Evolutionary conservation across 2,329 filamentous ascomycete genomes (phyloP).

Genomic region (Pestalotiopsis sp.): DNA sequence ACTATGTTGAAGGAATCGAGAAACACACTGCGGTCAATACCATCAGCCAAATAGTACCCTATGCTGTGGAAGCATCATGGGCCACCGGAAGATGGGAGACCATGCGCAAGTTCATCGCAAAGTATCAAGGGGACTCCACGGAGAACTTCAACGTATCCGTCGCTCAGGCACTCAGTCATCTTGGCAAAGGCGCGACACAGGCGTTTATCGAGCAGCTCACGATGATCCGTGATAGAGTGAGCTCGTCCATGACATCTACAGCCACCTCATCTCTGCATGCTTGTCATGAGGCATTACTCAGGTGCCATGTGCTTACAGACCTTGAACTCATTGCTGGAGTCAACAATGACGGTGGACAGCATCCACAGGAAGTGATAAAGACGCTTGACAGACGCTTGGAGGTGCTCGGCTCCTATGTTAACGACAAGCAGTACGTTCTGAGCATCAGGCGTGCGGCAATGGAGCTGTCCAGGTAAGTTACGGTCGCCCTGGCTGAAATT

Average conservation of each 20-base stretch:
- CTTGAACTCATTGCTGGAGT: slow-evolving; percentile 73
- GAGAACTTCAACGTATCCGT: slow-evolving; percentile 84
- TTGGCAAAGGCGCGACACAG: slow-evolving; percentile 53
- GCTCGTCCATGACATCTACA: slow-evolving; percentile 74
- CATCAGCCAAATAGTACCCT: slow-evolving; percentile 71
- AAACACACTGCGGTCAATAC: slow-evolving; percentile 51
- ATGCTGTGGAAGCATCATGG: slow-evolving; percentile 91
- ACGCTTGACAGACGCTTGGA: slow-evolving; percentile 79
- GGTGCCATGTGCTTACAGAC: slow-evolving; percentile 86
- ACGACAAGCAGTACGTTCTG: slow-evolving; percentile 92
- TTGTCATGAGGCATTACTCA: slow-evolving; percentile 83
- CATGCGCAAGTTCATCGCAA: slow-evolving; percentile 67
- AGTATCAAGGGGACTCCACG: slow-evolving; percentile 53
- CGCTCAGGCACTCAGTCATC: slow-evolving; percentile 66
- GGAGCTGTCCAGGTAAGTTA: slow-evolving; percentile 70
- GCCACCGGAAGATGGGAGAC: slow-evolving; percentile 81
- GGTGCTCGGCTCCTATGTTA: slow-evolving; percentile 83
- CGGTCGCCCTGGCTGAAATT: background rate
- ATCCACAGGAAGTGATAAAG: slow-evolving; percentile 48
- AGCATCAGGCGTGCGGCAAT: slow-evolving; percentile 86
- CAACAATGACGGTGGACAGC: slow-evolving; percentile 42
- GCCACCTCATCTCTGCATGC: slow-evolving; percentile 80
- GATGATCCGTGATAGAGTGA: slow-evolving; percentile 70
- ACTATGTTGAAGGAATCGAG: slow-evolving; percentile 78
- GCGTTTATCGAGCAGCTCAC: slow-evolving; percentile 62